Percentiles rank a stretch among this genome's conserved stretches.
These are phyloP conservation scores for Linnemannia elongata DNA, from an alignment of 192 early-diverging fungal species.

Conservation along the genomic window DNA sequence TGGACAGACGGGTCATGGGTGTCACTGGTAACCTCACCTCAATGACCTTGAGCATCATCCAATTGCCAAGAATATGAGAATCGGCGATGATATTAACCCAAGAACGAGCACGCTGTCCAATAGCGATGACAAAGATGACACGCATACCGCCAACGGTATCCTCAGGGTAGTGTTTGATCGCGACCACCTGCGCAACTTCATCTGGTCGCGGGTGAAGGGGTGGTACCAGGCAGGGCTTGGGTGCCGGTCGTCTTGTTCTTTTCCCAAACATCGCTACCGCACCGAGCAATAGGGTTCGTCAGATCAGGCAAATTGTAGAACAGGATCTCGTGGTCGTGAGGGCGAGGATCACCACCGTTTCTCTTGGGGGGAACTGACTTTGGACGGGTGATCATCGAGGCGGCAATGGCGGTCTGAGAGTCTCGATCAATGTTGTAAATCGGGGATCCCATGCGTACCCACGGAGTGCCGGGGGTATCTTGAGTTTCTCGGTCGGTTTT, in stretches of 20 bases:
- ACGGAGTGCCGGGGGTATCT: background rate
- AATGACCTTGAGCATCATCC: conserved; percentile 22
- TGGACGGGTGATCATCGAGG: too few species aligned
- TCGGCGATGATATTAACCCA: background rate
- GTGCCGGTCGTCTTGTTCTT: background rate
- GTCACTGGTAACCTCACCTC: conserved; percentile 25
- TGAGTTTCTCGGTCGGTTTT: background rate
- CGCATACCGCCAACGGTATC: conserved; percentile 3
- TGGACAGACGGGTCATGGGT: background rate
- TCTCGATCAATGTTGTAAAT: conserved; percentile 17
- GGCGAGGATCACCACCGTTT: background rate
- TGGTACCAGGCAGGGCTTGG: background rate
- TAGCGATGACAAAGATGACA: conserved; percentile 33
- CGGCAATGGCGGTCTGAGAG: conserved; percentile 15
- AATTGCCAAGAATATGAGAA: conserved; percentile 21
- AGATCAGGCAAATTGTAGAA: conserved; percentile 28
- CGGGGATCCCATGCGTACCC: conserved; percentile 12
- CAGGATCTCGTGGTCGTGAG: conserved; percentile 14
- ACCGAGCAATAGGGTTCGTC: conserved; percentile 22
- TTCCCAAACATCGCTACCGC: too few species aligned
- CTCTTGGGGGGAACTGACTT: conserved; percentile 13
- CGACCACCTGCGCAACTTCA: conserved; percentile 18
- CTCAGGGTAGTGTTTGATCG: conserved; percentile 27
- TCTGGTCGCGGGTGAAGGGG: background rate
- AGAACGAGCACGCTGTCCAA: too few species aligned